Evolutionary conservation across 345 rosid genomes (phyloP).

Genomic region (Sonneratia caseolaris): DNA sequence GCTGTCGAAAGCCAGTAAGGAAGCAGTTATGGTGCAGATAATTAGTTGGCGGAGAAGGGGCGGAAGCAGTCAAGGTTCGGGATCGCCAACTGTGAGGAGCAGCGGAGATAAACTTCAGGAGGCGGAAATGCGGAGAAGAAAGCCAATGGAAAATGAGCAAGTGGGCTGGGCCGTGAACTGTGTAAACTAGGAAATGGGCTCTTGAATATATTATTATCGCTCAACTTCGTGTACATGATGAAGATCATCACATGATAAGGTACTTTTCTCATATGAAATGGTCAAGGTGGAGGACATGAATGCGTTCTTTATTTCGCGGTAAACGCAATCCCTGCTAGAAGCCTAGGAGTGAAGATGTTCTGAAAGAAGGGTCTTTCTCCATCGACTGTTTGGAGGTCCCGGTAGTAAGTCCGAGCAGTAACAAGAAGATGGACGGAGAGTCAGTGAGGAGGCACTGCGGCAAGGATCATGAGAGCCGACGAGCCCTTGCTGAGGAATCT

Average conservation of each 20-base stretch:
- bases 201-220: no score
- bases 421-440: not conserved
- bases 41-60: not conserved
- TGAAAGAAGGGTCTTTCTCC: constrained; percentile 29
- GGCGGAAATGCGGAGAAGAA: not conserved
- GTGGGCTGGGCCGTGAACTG: not conserved
- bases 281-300: constrained; percentile 32
- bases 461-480: no score
- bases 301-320: constrained; percentile 40
- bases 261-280: constrained; percentile 22
- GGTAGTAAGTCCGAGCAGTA: constrained; percentile 28
- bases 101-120: not conserved
- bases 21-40: not conserved
- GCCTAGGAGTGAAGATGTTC: constrained; percentile 18
- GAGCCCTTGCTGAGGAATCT: no score
- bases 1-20: not conserved
- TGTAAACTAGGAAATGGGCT: not conserved
- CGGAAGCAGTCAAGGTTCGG: not conserved
- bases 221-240: no score
- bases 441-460: no score
- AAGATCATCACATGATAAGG: no score
- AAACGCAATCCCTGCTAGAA: constrained; percentile 36
- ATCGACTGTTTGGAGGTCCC: constrained; percentile 24
- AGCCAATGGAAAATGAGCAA: not conserved
- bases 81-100: not conserved